Percentiles rank a stretch among this genome's conserved stretches.
Evolutionary conservation across 371 early-diverging fungal species (phyloP).

Genomic region (Lichtheimia ramosa): DNA sequence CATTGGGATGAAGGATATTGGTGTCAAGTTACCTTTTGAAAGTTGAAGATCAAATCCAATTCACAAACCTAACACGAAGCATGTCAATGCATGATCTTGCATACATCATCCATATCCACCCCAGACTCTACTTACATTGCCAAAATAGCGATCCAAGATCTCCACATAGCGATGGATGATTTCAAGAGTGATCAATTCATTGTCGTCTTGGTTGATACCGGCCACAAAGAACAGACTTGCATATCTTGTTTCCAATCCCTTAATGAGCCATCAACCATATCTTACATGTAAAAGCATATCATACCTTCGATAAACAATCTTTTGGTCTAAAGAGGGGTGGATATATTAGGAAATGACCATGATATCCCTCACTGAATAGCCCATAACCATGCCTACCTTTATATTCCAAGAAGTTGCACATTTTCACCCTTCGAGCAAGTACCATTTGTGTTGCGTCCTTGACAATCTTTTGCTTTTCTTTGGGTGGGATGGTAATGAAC

Average conservation of each 20-base stretch:
- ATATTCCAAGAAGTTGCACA: conserved; percentile 98
- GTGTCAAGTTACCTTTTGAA: conserved; percentile 65
- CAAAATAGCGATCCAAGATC: conserved; percentile 94
- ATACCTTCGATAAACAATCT: conserved; percentile 84
- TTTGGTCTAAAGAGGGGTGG: conserved; percentile 64
- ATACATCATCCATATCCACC: neutral
- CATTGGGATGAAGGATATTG: neutral
- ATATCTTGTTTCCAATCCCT: conserved; percentile 64
- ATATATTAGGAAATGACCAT: neutral
- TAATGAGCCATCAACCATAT: conserved; percentile 7
- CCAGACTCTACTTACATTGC: conserved; percentile 72
- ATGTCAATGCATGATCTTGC: neutral
- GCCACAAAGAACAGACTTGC: conserved; percentile 94
- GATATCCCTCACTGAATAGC: neutral
- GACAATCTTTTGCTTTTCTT: conserved; percentile 93
- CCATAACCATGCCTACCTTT: conserved; percentile 67
- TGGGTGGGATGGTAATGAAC: conserved; percentile 87
- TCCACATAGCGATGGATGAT: conserved; percentile 98
- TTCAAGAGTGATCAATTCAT: conserved; percentile 92
- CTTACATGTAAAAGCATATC: conserved; percentile 9
- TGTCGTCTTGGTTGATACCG: conserved; percentile 87
- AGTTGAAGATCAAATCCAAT: conserved; percentile 87
- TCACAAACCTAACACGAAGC: conserved; percentile 70
- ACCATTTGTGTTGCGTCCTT: conserved; percentile 94
- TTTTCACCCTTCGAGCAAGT: conserved; percentile 85